Conservation (phyloP, 805 yeast species). For the Hanseniaspora valbyensis region DNA sequence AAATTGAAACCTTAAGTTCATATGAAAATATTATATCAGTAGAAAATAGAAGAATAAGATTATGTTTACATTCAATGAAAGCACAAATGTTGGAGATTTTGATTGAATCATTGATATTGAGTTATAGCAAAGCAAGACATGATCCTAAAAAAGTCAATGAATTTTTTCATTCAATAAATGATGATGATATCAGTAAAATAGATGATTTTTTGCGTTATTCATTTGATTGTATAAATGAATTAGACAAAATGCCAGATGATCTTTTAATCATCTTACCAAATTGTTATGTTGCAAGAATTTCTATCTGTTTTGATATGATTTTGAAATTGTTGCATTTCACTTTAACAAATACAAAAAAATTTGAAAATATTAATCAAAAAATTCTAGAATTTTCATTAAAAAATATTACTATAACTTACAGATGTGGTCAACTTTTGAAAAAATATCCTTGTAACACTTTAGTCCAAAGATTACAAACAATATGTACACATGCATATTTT, state of each 20-base stretch:
- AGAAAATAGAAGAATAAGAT: constrained; percentile 34
- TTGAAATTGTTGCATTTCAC: constrained; percentile 7
- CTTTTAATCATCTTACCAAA: neutral
- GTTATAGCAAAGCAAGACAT: constrained; percentile 21
- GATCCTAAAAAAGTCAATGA: constrained; percentile 20
- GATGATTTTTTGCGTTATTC: constrained; percentile 40
- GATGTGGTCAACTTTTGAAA: constrained; percentile 21
- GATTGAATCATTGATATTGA: constrained; percentile 17
- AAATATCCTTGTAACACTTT: constrained; percentile 39
- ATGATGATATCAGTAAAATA: constrained; percentile 41
- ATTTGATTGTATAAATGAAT: constrained; percentile 4
- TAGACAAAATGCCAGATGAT: constrained; percentile 16
- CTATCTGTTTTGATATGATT: constrained; percentile 21
- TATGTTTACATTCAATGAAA: constrained; percentile 51
- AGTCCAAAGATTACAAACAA: constrained; percentile 43
- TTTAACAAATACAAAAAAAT: constrained; percentile 19
- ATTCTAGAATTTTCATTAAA: constrained; percentile 21
- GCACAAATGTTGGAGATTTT: constrained; percentile 56
- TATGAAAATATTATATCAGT: constrained; percentile 33
- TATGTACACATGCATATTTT: constrained; percentile 22
- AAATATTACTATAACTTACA: constrained; percentile 15
- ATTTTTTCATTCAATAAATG: constrained; percentile 29
- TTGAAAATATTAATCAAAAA: constrained; percentile 22
- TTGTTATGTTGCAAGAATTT: constrained; percentile 18
- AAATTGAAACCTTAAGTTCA: constrained; percentile 37